phyloP scores from a whole-genome alignment of 148 eudicot genomes.

The Vaccinium darrowii region DNA sequence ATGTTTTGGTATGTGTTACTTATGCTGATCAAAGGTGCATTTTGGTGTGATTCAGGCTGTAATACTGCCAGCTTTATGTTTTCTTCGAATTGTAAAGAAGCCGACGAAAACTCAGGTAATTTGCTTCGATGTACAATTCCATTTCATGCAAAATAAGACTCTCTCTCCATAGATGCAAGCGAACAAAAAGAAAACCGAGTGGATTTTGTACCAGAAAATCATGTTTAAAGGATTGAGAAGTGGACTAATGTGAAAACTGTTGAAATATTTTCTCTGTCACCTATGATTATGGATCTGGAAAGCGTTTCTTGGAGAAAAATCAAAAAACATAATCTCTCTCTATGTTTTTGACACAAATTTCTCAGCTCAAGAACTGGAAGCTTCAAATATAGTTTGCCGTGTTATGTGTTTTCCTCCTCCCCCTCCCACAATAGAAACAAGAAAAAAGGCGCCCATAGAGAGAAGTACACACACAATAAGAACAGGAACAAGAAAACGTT shows the following conservation, averaged over 20 bases:
- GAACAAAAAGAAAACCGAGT: too few relatives aligned
- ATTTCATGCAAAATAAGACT: not conserved
- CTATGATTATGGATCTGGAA: not conserved
- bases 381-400: not conserved
- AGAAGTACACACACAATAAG: not conserved
- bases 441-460: not conserved
- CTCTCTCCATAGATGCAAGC: not conserved
- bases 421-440: not conserved
- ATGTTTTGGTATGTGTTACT: not conserved
- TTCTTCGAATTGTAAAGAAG: conserved; percentile 53
- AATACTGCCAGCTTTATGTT: conserved; percentile 74
- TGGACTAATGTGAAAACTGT: not conserved
- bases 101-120: conserved; percentile 68
- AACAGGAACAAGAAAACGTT: not conserved
- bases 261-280: not conserved
- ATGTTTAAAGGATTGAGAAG: not conserved
- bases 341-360: not conserved
- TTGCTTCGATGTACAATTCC: not conserved
- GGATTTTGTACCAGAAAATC: not conserved
- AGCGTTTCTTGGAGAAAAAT: not conserved
- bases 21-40: not conserved
- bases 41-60: conserved; percentile 45
- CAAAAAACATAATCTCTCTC: not conserved
- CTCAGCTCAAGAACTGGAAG: not conserved
- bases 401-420: not conserved